Percentiles rank a stretch among this genome's conserved stretches.
Conservation (phyloP, 1,284 basidiomycete genomes). For the Malassezia sp. region DNA sequence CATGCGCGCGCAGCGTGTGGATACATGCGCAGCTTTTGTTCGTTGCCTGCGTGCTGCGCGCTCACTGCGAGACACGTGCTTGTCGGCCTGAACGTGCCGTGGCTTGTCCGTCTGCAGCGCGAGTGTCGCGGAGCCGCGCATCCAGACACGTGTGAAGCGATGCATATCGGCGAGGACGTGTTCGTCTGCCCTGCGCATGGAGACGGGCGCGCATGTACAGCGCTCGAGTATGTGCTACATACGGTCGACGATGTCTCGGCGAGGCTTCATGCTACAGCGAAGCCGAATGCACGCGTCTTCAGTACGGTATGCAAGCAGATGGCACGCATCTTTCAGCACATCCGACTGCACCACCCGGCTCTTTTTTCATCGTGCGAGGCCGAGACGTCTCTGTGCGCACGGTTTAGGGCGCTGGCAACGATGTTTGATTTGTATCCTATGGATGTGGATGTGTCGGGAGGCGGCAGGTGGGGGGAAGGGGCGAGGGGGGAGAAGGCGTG, state of each 20-base stretch:
- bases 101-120: constrained; percentile 71
- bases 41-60: constrained; percentile 49
- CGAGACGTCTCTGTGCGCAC: constrained; percentile 77
- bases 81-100: constrained; percentile 76
- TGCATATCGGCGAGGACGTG: constrained; percentile 94
- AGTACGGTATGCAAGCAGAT: constrained; percentile 73
- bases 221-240: constrained; percentile 92
- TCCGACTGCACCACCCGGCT: constrained; percentile 66
- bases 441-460: too few relatives aligned
- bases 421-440: constrained; percentile 67
- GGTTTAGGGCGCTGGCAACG: constrained; percentile 71
- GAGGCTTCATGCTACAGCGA: constrained; percentile 63
- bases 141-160: constrained; percentile 65
- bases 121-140: constrained; percentile 53
- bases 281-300: constrained; percentile 71
- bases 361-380: constrained; percentile 78
- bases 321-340: constrained; percentile 88
- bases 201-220: constrained; percentile 58
- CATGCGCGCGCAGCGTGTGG: constrained; percentile 10
- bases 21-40: constrained; percentile 18
- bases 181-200: constrained; percentile 85
- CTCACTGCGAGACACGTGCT: constrained; percentile 82
- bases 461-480: too few relatives aligned
- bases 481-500: too few relatives aligned
- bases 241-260: constrained; percentile 86